phyloP scores from a whole-genome alignment of 2,329 filamentous ascomycete species.

The Colletotrichum brevisporum region DNA sequence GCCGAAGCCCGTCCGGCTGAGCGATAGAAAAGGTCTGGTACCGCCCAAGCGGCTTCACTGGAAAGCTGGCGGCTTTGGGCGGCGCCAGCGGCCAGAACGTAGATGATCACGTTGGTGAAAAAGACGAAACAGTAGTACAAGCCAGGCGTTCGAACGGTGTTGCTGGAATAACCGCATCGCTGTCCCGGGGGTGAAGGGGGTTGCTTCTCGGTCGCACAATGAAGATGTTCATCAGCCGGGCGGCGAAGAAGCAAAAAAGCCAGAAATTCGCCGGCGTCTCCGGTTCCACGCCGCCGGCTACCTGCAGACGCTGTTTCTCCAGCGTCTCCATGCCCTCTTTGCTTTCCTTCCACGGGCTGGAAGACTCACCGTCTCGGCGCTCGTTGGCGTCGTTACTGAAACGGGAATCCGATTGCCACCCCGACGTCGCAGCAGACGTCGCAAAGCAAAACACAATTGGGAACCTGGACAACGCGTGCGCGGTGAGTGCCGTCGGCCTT shows the following conservation, averaged over 20 bases:
- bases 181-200: not conserved
- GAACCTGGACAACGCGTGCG: not conserved
- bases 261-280: not conserved
- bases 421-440: conserved; percentile 12
- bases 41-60: not conserved
- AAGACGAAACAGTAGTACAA: conserved; percentile 26
- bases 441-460: not conserved
- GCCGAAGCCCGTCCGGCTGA: not conserved
- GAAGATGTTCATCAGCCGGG: not conserved
- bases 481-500: not conserved
- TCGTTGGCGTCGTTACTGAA: too few species aligned
- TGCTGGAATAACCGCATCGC: not conserved
- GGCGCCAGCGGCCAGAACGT: not conserved
- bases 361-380: too few species aligned
- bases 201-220: not conserved
- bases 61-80: too few species aligned
- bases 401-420: conserved; percentile 3
- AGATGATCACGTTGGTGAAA: conserved; percentile 2
- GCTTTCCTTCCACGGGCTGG: too few species aligned
- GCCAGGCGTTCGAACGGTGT: conserved; percentile 1
- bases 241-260: not conserved
- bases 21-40: not conserved
- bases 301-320: not conserved
- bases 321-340: too few species aligned
- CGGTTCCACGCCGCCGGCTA: conserved; percentile 7